These are phyloP conservation scores for Tuber umbilicatum DNA, from an alignment of 495 filamentous ascomycete species.

Conservation along the genomic window DNA sequence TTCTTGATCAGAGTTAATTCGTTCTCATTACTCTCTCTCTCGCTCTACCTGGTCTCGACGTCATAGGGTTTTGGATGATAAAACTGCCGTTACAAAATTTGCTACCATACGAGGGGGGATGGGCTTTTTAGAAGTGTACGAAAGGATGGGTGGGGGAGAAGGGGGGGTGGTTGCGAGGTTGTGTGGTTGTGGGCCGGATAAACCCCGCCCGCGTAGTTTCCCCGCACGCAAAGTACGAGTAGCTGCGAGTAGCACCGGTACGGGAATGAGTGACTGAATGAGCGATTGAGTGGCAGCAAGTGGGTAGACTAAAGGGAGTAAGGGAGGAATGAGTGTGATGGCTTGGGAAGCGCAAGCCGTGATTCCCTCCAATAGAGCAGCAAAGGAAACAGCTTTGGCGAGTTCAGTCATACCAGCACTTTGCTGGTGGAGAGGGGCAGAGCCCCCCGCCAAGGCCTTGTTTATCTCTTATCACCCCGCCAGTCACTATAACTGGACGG, in stretches of 20 bases:
- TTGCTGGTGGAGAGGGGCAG: not conserved
- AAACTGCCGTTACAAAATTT: not conserved
- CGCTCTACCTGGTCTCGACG: not conserved
- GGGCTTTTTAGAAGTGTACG: not conserved
- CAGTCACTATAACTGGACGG: not conserved
- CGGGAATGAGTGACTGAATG: not conserved
- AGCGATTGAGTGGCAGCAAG: not conserved
- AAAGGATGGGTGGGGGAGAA: not conserved
- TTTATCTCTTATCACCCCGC: constrained; percentile 1
- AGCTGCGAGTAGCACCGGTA: not conserved
- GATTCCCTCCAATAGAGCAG: not conserved
- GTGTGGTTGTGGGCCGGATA: not conserved
- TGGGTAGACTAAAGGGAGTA: not conserved
- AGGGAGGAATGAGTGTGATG: not conserved
- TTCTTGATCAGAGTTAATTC: constrained; percentile 1
- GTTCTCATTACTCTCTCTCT: not conserved
- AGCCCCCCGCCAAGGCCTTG: not conserved
- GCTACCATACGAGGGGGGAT: not conserved
- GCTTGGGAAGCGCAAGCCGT: not conserved
- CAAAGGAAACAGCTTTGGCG: not conserved
- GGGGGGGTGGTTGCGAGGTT: not conserved
- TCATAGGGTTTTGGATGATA: not conserved
- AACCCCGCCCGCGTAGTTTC: not conserved
- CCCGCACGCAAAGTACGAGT: not conserved
- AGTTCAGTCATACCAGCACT: not conserved